phyloP scores from a whole-genome alignment of 305 asterid species.

The Striga hermonthica region DNA sequence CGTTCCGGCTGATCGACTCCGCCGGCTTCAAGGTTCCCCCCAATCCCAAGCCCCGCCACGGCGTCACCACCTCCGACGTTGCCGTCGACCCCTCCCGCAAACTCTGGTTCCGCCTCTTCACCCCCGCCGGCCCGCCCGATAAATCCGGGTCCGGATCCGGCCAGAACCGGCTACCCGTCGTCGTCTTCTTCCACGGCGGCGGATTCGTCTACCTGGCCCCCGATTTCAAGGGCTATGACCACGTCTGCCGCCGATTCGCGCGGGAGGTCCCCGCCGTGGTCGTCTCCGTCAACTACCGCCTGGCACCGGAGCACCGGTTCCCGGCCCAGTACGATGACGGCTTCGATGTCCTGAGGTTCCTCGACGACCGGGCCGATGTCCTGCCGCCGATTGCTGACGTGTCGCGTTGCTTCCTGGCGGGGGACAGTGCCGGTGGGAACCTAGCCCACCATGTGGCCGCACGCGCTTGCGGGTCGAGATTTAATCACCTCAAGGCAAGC shows the following conservation, averaged over 20 bases:
- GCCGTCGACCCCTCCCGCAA: conserved; percentile 53
- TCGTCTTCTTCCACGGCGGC: conserved; percentile 84
- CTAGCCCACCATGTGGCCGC: conserved; percentile 68
- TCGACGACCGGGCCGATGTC: conserved; percentile 38
- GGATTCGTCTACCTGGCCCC: conserved; percentile 65
- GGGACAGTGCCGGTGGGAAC: conserved; percentile 89
- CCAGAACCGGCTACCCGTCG: conserved; percentile 41
- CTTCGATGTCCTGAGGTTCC: conserved; percentile 55
- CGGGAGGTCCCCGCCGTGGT: conserved; percentile 48
- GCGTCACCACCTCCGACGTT: conserved; percentile 59
- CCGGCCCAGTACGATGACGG: conserved; percentile 86
- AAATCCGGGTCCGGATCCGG: conserved; percentile 10
- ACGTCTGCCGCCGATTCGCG: conserved; percentile 69
- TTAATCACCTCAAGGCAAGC: conserved; percentile 42
- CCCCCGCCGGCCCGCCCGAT: conserved; percentile 33
- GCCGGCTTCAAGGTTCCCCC: conserved; percentile 35
- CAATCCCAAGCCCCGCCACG: conserved; percentile 42
- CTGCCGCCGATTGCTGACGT: conserved; percentile 62
- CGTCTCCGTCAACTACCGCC: conserved; percentile 71
- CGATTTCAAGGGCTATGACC: conserved; percentile 51
- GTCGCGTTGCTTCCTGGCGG: conserved; percentile 66
- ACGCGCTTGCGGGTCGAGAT: conserved; percentile 38
- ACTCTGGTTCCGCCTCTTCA: conserved; percentile 78
- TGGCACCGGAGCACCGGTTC: conserved; percentile 68
- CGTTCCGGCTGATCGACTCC: conserved; percentile 33